Conservation (phyloP, 192 early-diverging fungal genomes). For the Backusella parvicylindrica region DNA sequence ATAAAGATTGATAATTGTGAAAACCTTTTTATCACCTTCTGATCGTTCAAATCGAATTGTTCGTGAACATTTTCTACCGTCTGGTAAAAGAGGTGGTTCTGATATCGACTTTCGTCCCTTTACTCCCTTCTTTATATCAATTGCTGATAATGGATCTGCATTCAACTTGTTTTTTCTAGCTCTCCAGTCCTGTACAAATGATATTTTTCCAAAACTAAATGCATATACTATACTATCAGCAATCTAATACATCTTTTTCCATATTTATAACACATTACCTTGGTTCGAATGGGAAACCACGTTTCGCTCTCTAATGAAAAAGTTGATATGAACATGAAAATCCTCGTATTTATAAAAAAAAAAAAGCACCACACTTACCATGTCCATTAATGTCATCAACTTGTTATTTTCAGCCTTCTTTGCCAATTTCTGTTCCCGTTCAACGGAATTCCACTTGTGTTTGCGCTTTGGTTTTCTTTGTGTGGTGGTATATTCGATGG, state of each 20-base stretch:
- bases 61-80: conserved; percentile 61
- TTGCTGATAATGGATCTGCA: conserved; percentile 43
- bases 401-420: conserved; percentile 66
- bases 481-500: conserved; percentile 54
- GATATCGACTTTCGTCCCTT: conserved; percentile 29
- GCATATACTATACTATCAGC: not conserved
- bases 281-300: conserved; percentile 55
- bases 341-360: not conserved
- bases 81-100: conserved; percentile 46
- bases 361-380: conserved; percentile 43
- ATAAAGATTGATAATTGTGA: conserved; percentile 61
- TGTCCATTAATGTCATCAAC: conserved; percentile 72
- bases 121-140: conserved; percentile 44
- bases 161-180: conserved; percentile 52
- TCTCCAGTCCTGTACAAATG: conserved; percentile 70
- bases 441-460: conserved; percentile 70
- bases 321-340: not conserved
- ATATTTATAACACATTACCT: conserved; percentile 19
- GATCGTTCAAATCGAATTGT: conserved; percentile 67
- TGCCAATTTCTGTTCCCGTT: conserved; percentile 63
- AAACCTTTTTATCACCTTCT: conserved; percentile 49
- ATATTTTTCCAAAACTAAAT: conserved; percentile 58
- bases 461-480: conserved; percentile 51
- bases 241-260: too few relatives aligned
- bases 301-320: conserved; percentile 28